Evolutionary conservation across 768 basidiomycete species (phyloP).

Genomic region (Saitozyma podzolica): DNA sequence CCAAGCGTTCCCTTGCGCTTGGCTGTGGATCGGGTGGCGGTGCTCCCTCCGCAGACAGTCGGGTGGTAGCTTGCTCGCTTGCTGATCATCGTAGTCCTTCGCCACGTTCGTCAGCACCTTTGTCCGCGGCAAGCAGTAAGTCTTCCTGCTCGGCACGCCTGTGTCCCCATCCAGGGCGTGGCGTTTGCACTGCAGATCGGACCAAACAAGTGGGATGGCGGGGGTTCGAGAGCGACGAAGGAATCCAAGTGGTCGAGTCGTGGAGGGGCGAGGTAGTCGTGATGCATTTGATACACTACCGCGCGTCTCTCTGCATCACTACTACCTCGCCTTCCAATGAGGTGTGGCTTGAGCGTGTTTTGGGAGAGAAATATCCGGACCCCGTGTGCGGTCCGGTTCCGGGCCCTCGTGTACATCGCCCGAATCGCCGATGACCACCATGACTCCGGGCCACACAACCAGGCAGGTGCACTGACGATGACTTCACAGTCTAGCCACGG

Average conservation of each 20-base stretch:
- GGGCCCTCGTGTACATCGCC: neutral
- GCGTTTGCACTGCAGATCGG: neutral
- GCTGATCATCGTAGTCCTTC: conserved; percentile 14
- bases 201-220: neutral
- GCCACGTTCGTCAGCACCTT: conserved; percentile 16
- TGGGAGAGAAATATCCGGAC: neutral
- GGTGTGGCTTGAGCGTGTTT: neutral
- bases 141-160: neutral
- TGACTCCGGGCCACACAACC: neutral
- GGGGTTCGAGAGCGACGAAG: neutral
- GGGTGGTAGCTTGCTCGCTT: no score
- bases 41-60: neutral
- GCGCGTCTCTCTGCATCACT: neutral
- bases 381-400: neutral
- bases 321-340: neutral
- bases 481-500: neutral
- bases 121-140: conserved; percentile 19
- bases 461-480: neutral
- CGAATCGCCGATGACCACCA: neutral
- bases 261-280: neutral
- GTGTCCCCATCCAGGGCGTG: neutral
- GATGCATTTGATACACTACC: neutral
- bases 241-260: neutral
- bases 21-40: neutral
- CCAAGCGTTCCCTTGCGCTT: no score